Evolutionary conservation across 2,329 filamentous ascomycete species (phyloP).

Genomic region (Malbranchea zuffiana): DNA sequence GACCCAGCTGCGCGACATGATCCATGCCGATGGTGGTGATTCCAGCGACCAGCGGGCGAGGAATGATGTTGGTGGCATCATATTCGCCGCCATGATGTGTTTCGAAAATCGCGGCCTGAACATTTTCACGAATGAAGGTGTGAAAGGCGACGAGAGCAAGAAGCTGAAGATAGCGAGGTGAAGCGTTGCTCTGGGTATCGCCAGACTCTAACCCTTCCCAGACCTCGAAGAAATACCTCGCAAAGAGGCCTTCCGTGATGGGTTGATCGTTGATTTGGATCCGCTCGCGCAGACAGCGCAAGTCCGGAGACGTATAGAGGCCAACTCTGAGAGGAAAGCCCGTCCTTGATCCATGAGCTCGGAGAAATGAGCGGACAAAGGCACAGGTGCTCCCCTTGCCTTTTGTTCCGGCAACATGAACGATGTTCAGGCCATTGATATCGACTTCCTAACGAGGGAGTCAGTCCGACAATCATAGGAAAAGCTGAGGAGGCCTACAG

Average conservation of each 20-base stretch:
- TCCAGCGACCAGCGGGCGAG: constrained; percentile 45
- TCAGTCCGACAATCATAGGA: too few relatives aligned
- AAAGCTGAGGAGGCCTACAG: too few relatives aligned
- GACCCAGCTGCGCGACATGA: constrained; percentile 51
- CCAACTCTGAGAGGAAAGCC: constrained; percentile 38
- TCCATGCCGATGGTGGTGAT: constrained; percentile 59
- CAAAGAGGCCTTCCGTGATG: constrained; percentile 14
- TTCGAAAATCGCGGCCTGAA: constrained; percentile 54
- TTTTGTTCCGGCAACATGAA: constrained; percentile 60
- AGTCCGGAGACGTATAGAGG: constrained; percentile 57
- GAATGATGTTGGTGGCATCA: constrained; percentile 57
- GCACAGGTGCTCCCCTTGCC: constrained; percentile 60
- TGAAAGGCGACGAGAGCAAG: constrained; percentile 53
- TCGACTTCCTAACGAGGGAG: constrained; percentile 39
- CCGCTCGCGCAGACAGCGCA: constrained; percentile 17
- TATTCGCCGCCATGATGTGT: constrained; percentile 57
- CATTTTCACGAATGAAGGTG: constrained; percentile 50
- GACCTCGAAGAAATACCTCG: constrained; percentile 19
- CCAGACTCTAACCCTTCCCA: constrained; percentile 27
- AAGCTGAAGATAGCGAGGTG: constrained; percentile 40
- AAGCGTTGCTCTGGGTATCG: too few relatives aligned
- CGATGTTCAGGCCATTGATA: constrained; percentile 47
- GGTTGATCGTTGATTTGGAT: constrained; percentile 20
- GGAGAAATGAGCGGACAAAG: constrained; percentile 52
- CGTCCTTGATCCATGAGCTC: constrained; percentile 35